A percentile compares a stretch with the other conserved stretches of the same genome.
These are phyloP conservation scores for Fusarium lyarnte DNA, from an alignment of 2,329 filamentous ascomycete genomes.

Conservation along the genomic window DNA sequence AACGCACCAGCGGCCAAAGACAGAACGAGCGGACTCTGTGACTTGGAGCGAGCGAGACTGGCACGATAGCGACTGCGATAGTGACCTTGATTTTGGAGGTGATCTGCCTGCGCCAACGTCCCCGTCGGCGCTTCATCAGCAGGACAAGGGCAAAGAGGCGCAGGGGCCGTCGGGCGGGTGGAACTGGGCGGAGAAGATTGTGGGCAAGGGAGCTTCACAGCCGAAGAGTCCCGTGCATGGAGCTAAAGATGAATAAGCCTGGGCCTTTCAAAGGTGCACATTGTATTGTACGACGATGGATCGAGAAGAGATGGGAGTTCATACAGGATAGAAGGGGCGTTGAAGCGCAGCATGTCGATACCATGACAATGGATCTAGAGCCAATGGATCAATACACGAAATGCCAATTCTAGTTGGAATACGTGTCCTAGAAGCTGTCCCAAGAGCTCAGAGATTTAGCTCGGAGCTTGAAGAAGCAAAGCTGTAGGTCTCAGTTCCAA, in stretches of 20 bases:
- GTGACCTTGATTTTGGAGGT: constrained; percentile 42
- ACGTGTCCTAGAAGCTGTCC: not conserved
- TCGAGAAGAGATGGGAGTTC: constrained; percentile 5
- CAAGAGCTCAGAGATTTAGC: not conserved
- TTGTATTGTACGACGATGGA: constrained; percentile 12
- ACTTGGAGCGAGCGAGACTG: constrained; percentile 66
- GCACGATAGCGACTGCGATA: constrained; percentile 40
- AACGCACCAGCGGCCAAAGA: constrained; percentile 17
- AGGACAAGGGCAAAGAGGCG: constrained; percentile 36
- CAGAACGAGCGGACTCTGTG: constrained; percentile 60
- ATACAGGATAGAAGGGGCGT: constrained; percentile 34
- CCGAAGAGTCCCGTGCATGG: constrained; percentile 44
- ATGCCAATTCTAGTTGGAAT: not conserved
- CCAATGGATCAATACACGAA: not conserved
- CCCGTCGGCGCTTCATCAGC: constrained; percentile 22
- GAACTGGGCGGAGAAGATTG: constrained; percentile 67
- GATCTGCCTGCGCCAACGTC: constrained; percentile 30
- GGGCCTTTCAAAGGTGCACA: not conserved
- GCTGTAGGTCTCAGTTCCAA: constrained; percentile 27
- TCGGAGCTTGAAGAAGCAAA: constrained; percentile 15
- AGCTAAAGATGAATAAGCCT: constrained; percentile 14
- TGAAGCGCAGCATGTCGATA: not conserved
- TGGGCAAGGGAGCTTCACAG: constrained; percentile 52
- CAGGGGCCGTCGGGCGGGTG: constrained; percentile 47
- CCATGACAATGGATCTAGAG: constrained; percentile 7